Evolutionary conservation across 1,139 yeast genomes (phyloP).

Genomic region (Yamadazyma mexicana): DNA sequence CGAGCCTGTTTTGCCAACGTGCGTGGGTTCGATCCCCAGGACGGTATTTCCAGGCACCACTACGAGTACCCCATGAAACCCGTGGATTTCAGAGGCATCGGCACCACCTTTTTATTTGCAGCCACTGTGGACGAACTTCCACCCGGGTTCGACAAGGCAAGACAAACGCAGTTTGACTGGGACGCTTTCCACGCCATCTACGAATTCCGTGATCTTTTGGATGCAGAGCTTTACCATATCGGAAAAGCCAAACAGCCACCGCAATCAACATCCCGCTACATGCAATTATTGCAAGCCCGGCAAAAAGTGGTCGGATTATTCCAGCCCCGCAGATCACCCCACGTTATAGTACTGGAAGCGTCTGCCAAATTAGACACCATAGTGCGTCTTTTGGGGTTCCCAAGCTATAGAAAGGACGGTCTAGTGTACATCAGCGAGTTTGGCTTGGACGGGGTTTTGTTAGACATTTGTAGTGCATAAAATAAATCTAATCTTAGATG

Average conservation of each 20-base stretch:
- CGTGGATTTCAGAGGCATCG: constrained; percentile 13
- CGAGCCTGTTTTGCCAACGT: constrained; percentile 9
- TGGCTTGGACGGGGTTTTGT: constrained; percentile 13
- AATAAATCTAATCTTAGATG: too few species aligned
- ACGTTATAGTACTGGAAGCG: constrained; percentile 7
- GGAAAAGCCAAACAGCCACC: background rate
- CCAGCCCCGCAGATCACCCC: constrained; percentile 12
- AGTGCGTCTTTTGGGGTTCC: constrained; percentile 10
- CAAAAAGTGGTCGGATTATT: constrained; percentile 9
- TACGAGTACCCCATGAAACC: constrained; percentile 14
- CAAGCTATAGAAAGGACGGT: constrained; percentile 3
- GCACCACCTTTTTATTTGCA: constrained; percentile 7
- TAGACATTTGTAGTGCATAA: constrained; percentile 7
- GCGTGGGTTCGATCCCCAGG: constrained; percentile 12
- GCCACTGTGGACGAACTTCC: background rate
- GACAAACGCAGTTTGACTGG: constrained; percentile 10
- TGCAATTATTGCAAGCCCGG: constrained; percentile 1
- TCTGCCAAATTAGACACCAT: background rate
- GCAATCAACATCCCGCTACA: constrained; percentile 1
- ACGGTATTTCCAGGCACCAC: constrained; percentile 10
- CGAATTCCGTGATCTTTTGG: constrained; percentile 5
- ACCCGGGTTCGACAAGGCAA: background rate
- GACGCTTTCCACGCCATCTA: constrained; percentile 6
- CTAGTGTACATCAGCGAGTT: constrained; percentile 5
- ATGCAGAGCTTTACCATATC: constrained; percentile 5